Evolutionary conservation across 768 basidiomycete genomes (phyloP), one percentile per base, ranked within the genome.

Genomic region (Clavulina sp.): DNA sequence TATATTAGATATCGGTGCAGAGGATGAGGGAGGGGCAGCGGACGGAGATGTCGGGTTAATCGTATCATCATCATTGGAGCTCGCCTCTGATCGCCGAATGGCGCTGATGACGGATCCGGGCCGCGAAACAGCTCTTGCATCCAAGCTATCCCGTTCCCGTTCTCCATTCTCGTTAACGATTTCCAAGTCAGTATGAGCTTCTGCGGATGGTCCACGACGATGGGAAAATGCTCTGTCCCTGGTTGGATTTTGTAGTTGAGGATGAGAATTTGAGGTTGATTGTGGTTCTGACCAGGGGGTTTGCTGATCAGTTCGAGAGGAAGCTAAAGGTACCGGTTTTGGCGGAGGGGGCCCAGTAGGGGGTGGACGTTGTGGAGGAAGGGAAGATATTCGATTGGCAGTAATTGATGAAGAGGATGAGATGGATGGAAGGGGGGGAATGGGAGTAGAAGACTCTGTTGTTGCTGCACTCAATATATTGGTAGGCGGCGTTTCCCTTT

Each of bases 271-370:
- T n/a, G n/a, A n/a, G n/a, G n/a, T n/a, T n/a, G n/a, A n/a, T n/a
- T n/a, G n/a, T n/a, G n/a, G n/a, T n/a, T n/a, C n/a, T n/a, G n/a
- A n/a, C n/a, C n/a, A n/a, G n/a, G n/a, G n/a, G 21, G 36, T 38
- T 38, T 13, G 36, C 21, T 21, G 13, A 13, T 13, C 36, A 13
- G 36, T 38, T 38, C 13, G 21, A 38, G 36, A 21, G 21, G 32
- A 74, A 72, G 47, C 74, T 74, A 2, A 71, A 68, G 7, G 75
- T 73, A 1, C 76, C 74, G 28, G 68, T 63, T 26, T 74, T 72
- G 36, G 63, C 61, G 33, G 68, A 62, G 7, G 72, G 71, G 6
- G 77, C 74, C 4, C 70, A 68, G 2, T 76, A 73, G 18, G 65
- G 66, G 18, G 72, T 73, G 16, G 76, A 73, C 56, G 73, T 70